phyloP scores from a whole-genome alignment of 73 alveolate genomes.

The Blepharisma japonicum region DNA sequence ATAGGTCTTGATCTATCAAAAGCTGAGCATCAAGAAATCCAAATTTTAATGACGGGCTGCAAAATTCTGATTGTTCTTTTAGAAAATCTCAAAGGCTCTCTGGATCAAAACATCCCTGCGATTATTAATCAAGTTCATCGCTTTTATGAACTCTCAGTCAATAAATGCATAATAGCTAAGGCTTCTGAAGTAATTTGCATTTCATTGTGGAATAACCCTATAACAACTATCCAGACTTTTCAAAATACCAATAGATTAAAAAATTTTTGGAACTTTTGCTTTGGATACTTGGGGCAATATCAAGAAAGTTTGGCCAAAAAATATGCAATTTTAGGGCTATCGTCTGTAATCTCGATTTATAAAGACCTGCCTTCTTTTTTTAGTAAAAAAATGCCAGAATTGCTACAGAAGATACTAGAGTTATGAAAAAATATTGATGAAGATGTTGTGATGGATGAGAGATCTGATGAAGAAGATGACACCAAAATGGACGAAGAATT shows the following conservation, averaged over 20 bases:
- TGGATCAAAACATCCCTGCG: slow-evolving; percentile 43
- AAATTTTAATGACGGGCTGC: slow-evolving; percentile 9
- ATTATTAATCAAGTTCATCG: slow-evolving; percentile 11
- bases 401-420: slow-evolving; percentile 37
- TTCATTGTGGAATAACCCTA: slow-evolving; percentile 52
- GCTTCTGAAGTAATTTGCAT: slow-evolving; percentile 36
- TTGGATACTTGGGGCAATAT: background rate
- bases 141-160: background rate
- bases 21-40: background rate
- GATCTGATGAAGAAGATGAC: slow-evolving; percentile 15
- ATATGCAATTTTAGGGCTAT: background rate
- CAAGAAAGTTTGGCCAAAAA: background rate
- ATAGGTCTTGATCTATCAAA: background rate
- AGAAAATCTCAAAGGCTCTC: slow-evolving; percentile 47
- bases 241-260: background rate
- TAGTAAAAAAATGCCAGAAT: slow-evolving; percentile 37
- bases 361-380: slow-evolving; percentile 28
- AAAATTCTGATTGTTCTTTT: slow-evolving; percentile 50
- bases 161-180: slow-evolving; percentile 30
- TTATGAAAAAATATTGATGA: slow-evolving; percentile 40
- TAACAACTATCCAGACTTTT: slow-evolving; percentile 19
- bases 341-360: background rate
- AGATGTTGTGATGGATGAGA: slow-evolving; percentile 40
- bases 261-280: background rate
- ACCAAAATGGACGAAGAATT: slow-evolving; percentile 26